Base-by-base conservation (phyloP, 1,284 basidiomycete species). In the Melampsora americana region DNA sequence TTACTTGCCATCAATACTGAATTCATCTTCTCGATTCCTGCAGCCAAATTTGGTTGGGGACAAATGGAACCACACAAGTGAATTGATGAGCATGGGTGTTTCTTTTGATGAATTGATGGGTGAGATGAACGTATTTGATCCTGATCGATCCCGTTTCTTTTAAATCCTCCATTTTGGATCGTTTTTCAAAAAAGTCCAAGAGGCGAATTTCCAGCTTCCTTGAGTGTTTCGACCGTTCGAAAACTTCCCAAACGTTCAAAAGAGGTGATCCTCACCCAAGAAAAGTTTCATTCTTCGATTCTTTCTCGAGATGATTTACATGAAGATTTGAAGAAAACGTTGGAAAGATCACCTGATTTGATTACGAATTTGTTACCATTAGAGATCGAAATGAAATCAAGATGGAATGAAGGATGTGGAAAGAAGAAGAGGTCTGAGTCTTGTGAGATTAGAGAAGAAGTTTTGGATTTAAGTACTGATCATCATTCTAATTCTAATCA, bases 1-100 rank as follows among this genome's bases (percentile, higher is more conserved):
- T 66, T 73, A 28, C 64, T 73, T 66, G 44, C 71, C 39, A 60
- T 73, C 60, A 42, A 73, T 60, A 62, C 44, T 42, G 46, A 59
- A 26, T 73, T 65, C 42, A 39, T 73, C 3, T 56, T 28, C 5
- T 28, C 71, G 14, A 44, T 73, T 32, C 71, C 71, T 14, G 32
- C 32, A 12, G 64, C 71, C 30, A 48, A 73, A 56, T 28, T 42
- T 7, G 32, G 35, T 35, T 73, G 71, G 71, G 71, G 71, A 42
- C 46, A 66, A 42, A 42, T 42, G 64, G 39, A 62, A 46, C 71
- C 71, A 18, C 62, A 66, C 39, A 50, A 73, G 71, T 66, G 20
- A 73, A 64, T 73, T 32, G 0, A 14, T 14, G 42, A 14, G 9
- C 11, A 14, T 44, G 42, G n/a, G 9, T 44, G 12, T 44, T 23